Evolutionary conservation across 139 green algal species (phyloP).

Genomic region (Deuterostichococcus epilithicus): DNA sequence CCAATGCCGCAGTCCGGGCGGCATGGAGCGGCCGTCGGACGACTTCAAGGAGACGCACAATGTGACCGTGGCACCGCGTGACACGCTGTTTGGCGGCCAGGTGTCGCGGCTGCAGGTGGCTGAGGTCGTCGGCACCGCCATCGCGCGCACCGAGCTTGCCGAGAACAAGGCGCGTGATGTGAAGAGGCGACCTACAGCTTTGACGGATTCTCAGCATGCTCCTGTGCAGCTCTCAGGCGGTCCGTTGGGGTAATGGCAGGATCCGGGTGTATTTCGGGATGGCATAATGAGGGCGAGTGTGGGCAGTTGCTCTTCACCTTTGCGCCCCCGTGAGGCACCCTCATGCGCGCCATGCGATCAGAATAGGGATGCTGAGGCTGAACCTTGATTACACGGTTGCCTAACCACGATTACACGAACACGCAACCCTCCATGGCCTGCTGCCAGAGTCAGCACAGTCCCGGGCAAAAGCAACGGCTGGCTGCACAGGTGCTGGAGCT

Average conservation of each 20-base stretch:
- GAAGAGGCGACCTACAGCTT: neutral
- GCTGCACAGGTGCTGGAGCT: constrained; percentile 77
- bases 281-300: too few relatives aligned
- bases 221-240: neutral
- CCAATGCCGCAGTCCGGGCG: neutral
- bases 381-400: too few relatives aligned
- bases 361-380: too few relatives aligned
- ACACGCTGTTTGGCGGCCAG: constrained; percentile 80
- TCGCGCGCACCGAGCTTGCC: constrained; percentile 46
- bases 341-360: too few relatives aligned
- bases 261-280: neutral
- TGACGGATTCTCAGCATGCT: neutral
- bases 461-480: too few relatives aligned
- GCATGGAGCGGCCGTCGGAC: constrained; percentile 84
- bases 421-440: too few relatives aligned
- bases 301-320: too few relatives aligned
- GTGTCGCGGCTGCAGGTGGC: constrained; percentile 84
- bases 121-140: constrained; percentile 67
- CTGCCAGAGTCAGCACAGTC: too few relatives aligned
- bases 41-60: constrained; percentile 89
- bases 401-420: too few relatives aligned
- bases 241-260: neutral
- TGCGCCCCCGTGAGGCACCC: too few relatives aligned
- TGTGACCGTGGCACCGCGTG: constrained; percentile 53
- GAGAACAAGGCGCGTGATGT: constrained; percentile 71